phyloP scores from a whole-genome alignment of 2,329 filamentous ascomycete species.

The Hypoxylon sp. region DNA sequence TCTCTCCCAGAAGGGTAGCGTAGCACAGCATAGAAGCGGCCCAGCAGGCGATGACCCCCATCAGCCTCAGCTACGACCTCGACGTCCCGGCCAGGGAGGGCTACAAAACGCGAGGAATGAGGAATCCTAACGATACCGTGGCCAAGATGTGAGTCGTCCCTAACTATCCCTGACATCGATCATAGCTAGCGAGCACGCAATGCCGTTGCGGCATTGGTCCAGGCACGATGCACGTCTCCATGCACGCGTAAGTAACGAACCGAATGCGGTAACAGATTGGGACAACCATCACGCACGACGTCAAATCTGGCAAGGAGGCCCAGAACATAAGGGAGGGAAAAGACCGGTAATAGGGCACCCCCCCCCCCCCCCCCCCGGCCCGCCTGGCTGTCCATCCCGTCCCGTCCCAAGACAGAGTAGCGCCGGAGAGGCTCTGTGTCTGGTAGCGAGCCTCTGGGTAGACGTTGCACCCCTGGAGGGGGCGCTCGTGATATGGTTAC shows the following conservation, averaged over 20 bases:
- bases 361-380: no score
- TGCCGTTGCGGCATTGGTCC: not conserved
- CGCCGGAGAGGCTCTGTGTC: not conserved
- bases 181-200: conserved; percentile 7
- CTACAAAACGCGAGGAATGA: conserved; percentile 17
- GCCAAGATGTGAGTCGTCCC: conserved; percentile 7
- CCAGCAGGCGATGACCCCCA: conserved; percentile 15
- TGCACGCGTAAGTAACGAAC: conserved; percentile 17
- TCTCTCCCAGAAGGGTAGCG: not conserved
- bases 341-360: conserved; percentile 20
- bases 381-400: conserved; percentile 29
- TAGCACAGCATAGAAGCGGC: conserved; percentile 16
- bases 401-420: conserved; percentile 18
- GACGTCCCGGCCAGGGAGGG: not conserved
- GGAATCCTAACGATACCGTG: conserved; percentile 10
- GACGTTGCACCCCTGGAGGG: conserved; percentile 24
- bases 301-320: no score
- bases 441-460: conserved; percentile 23
- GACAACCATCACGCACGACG: conserved; percentile 11
- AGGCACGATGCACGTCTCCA: conserved; percentile 11
- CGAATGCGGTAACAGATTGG: conserved; percentile 23
- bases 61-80: conserved; percentile 19
- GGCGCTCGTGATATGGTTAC: conserved; percentile 15
- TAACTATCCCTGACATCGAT: conserved; percentile 19
- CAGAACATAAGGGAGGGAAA: conserved; percentile 16